phyloP scores from a whole-genome alignment of 306 rosid genomes.

The Oxytropis ochrocephala region DNA sequence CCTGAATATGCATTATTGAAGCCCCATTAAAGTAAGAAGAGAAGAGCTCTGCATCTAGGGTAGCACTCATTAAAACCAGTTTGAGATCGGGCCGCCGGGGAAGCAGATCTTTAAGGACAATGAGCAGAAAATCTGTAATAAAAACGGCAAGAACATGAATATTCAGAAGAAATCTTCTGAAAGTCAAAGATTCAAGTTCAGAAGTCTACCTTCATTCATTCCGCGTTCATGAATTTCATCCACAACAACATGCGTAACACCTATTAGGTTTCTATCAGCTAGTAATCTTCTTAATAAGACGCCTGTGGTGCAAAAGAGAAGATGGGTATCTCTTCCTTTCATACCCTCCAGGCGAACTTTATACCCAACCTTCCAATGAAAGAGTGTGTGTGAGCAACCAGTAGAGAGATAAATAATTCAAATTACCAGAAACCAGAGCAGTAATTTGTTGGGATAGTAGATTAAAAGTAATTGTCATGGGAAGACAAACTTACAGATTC shows the following conservation, averaged over 20 bases:
- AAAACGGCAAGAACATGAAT: conserved; percentile 29
- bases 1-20: conserved; percentile 58
- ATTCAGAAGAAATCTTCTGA: conserved; percentile 25
- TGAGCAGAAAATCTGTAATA: conserved; percentile 88
- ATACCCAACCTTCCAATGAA: conserved; percentile 69
- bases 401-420: neutral
- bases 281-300: conserved; percentile 89
- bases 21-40: conserved; percentile 74
- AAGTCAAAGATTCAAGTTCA: conserved; percentile 23
- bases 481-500: conserved; percentile 75
- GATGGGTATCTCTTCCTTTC: conserved; percentile 85
- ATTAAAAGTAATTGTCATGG: conserved; percentile 4
- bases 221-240: conserved; percentile 99
- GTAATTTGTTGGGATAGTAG: neutral
- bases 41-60: conserved; percentile 86
- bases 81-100: conserved; percentile 77
- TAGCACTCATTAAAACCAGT: conserved; percentile 95
- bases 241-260: conserved; percentile 87
- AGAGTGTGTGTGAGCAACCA: conserved; percentile 8
- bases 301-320: conserved; percentile 97
- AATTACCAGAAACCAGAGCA: conserved; percentile 14
- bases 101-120: conserved; percentile 91
- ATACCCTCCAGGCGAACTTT: conserved; percentile 96
- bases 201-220: conserved; percentile 84
- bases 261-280: conserved; percentile 77